These are phyloP conservation scores for Podaxis carcinomalis DNA, from an alignment of 768 basidiomycete genomes.

Conservation along the genomic window DNA sequence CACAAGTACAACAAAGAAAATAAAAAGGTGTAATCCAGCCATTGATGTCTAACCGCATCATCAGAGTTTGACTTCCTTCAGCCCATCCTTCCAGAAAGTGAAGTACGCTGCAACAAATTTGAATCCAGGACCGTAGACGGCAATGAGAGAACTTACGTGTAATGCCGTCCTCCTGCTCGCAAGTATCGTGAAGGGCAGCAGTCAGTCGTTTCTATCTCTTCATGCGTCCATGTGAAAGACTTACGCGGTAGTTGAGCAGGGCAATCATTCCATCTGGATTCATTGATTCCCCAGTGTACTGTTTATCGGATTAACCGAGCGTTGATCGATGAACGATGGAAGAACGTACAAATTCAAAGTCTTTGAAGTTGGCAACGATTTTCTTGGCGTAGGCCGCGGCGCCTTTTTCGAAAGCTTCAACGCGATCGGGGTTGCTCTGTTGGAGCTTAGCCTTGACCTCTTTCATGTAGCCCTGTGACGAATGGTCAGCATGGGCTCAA, in stretches of 20 bases:
- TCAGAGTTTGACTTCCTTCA: constrained; percentile 75
- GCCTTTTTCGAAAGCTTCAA: constrained; percentile 76
- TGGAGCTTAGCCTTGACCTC: constrained; percentile 65
- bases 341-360: constrained; percentile 82
- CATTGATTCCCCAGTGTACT: constrained; percentile 76
- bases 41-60: neutral
- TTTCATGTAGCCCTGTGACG: constrained; percentile 87
- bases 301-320: neutral
- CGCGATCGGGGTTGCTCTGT: constrained; percentile 50
- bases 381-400: constrained; percentile 83
- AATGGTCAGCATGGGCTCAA: neutral
- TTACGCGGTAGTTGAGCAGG: constrained; percentile 88
- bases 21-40: neutral
- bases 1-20: neutral
- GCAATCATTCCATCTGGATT: constrained; percentile 92
- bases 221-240: constrained; percentile 18
- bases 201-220: neutral
- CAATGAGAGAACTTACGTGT: constrained; percentile 56
- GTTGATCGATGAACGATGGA: neutral
- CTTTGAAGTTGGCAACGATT: constrained; percentile 83
- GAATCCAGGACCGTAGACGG: neutral
- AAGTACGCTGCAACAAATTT: constrained; percentile 60
- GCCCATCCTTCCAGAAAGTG: constrained; percentile 95
- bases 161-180: constrained; percentile 62
- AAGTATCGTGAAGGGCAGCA: neutral